Conservation (phyloP, 2,329 filamentous ascomycete species). For the Sclerotinia nivalis region DNA sequence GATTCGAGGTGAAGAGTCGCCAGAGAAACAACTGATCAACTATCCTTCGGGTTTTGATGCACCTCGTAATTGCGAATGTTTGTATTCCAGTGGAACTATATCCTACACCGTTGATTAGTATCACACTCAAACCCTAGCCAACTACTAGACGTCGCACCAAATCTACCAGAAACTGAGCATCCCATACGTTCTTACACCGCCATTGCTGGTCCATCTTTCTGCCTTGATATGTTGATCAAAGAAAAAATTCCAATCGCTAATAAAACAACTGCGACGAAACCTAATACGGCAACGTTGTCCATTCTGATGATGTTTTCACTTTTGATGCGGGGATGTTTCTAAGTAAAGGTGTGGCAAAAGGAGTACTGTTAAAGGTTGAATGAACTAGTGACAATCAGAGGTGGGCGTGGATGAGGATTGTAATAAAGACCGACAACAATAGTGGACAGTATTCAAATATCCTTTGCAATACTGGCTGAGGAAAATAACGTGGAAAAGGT, state of each 20-base stretch:
- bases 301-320: background rate
- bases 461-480: background rate
- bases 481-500: background rate
- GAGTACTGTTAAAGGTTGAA: background rate
- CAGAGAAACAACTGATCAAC: background rate
- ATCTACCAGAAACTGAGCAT: background rate
- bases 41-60: background rate
- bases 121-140: background rate
- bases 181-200: background rate
- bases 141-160: background rate
- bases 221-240: background rate
- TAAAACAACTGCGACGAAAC: background rate
- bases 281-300: background rate
- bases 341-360: background rate
- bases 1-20: background rate
- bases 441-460: background rate
- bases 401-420: background rate
- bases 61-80: background rate
- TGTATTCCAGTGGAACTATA: background rate
- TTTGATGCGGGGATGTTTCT: background rate
- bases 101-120: background rate
- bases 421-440: background rate
- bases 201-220: background rate
- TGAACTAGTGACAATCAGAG: background rate
- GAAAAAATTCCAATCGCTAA: background rate